phyloP scores from a whole-genome alignment of 192 early-diverging fungal genomes.

The Backusella westeae region DNA sequence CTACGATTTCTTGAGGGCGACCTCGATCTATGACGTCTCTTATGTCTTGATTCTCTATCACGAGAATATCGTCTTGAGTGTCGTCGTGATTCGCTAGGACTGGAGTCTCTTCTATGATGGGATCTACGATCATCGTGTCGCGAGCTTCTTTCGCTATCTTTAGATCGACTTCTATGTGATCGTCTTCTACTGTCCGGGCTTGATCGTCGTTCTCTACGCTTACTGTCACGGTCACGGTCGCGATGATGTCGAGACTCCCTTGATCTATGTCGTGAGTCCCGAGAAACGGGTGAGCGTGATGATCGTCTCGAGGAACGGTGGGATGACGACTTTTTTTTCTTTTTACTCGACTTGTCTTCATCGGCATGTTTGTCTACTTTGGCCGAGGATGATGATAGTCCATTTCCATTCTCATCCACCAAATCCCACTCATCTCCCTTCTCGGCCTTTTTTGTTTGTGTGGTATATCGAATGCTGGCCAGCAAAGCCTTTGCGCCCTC shows the following conservation, averaged over 20 bases:
- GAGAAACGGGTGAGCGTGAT: neutral
- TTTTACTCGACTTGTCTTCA: neutral
- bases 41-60: neutral
- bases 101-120: neutral
- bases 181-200: neutral
- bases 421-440: conserved; percentile 16
- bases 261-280: neutral
- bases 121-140: neutral
- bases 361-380: neutral
- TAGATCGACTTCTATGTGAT: conserved; percentile 7
- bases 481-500: conserved; percentile 45
- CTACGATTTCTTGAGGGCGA: neutral
- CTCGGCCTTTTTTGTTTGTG: neutral
- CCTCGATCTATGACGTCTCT: neutral
- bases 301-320: neutral
- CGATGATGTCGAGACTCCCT: neutral
- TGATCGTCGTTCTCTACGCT: neutral
- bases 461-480: conserved; percentile 9
- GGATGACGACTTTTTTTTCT: conserved; percentile 4
- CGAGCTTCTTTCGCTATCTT: neutral
- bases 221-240: neutral
- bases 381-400: neutral
- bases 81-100: neutral
- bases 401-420: neutral
- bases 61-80: neutral